Conservation (phyloP, 2,329 filamentous ascomycete genomes). For the Fusarium newnesense region DNA sequence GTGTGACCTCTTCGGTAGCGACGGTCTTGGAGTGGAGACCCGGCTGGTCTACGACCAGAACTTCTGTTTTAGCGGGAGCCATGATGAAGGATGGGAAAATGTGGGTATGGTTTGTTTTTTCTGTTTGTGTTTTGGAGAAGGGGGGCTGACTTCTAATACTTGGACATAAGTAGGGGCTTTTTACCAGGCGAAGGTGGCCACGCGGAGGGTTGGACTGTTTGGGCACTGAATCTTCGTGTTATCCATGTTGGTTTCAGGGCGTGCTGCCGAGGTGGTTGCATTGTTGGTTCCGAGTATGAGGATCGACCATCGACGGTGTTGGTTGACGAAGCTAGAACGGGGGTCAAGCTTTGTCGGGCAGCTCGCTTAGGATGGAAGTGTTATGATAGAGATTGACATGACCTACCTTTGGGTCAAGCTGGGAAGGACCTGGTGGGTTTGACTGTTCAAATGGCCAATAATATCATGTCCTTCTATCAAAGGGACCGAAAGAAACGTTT, state of each 20-base stretch:
- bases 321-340: background rate
- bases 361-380: background rate
- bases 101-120: background rate
- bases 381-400: background rate
- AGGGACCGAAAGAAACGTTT: background rate
- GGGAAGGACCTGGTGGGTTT: too few relatives aligned
- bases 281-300: background rate
- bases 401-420: background rate
- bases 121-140: background rate
- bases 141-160: constrained; percentile 18
- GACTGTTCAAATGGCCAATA: background rate
- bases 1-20: background rate
- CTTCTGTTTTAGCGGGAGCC: background rate
- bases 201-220: background rate
- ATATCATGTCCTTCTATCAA: rapidly evolving
- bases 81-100: background rate
- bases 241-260: background rate
- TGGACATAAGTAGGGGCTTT: background rate
- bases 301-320: background rate
- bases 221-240: rapidly evolving
- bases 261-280: background rate
- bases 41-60: background rate
- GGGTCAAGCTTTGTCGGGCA: background rate
- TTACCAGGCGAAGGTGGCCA: background rate
- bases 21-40: background rate